phyloP scores from a whole-genome alignment of 2,329 filamentous ascomycete genomes.

The Nothomitra cinnamomea region DNA sequence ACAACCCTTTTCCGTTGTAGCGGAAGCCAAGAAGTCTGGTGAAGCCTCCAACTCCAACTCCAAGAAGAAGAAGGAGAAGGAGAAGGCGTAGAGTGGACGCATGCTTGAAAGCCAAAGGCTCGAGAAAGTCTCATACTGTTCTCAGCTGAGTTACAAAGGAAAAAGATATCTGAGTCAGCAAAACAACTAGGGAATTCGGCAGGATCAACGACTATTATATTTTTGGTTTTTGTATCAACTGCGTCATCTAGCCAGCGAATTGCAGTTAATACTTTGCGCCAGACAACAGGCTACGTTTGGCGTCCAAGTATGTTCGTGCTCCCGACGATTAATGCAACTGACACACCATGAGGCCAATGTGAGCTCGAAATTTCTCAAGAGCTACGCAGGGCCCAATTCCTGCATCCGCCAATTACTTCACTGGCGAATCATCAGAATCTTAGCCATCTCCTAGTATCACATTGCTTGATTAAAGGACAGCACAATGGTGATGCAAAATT shows the following conservation, averaged over 20 bases:
- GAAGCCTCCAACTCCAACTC: constrained; percentile 11
- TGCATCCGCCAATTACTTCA: no score
- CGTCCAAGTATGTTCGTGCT: background rate
- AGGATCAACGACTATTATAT: background rate
- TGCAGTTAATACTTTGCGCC: background rate
- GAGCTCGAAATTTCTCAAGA: no score
- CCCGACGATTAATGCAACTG: background rate
- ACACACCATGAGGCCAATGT: no score
- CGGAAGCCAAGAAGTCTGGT: constrained; percentile 20
- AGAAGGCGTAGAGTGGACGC: background rate
- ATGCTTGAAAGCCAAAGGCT: background rate
- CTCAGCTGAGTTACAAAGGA: background rate
- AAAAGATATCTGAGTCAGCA: background rate
- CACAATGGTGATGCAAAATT: background rate
- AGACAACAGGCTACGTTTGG: background rate
- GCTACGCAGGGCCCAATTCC: no score
- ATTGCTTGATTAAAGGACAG: background rate
- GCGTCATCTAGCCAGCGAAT: constrained; percentile 1
- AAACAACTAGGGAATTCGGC: background rate
- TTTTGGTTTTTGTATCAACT: background rate
- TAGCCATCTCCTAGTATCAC: no score
- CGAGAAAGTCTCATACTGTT: background rate
- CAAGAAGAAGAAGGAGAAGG: constrained; percentile 10
- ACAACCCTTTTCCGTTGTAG: constrained; percentile 11
- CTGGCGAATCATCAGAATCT: no score